Base-by-base conservation (phyloP, 2,329 filamentous ascomycete genomes). In the Xylariaceae sp. region DNA sequence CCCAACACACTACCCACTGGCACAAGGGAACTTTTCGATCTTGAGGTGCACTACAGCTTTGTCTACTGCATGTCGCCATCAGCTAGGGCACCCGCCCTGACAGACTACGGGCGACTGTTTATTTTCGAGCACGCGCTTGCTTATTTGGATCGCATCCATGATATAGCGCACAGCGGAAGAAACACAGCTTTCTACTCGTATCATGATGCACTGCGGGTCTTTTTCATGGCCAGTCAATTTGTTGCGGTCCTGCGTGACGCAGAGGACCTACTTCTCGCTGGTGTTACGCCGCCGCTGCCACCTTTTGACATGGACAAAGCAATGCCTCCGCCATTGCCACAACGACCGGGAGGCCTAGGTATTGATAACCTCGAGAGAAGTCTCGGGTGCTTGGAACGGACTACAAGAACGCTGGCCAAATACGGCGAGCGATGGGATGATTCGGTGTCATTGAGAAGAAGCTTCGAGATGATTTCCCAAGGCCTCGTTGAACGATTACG, bases 1-100 rank as follows among this genome's bases (percentile, higher is more conserved):
- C 89, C 91, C 0, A 74, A 78, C 30, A 81, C 80, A 2, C 80
- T 89, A 0, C 81, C 88, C 0, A 75, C 81, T 0, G 81, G 83
- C 21, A 86, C 92, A 58, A 82, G 86, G 32, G 82, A 88, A 41
- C 84, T 92, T 60, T 95, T 97, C 66, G 88, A 94, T 58, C 83
- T 96, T 13, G 94, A 99, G 68, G 74, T 95, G 35, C 82, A 93
- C 40, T 97, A 96, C 75, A 95, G 91, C 67, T 94, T 91, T 64
- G 88, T 96, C 20, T 91, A 97, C 70, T 89, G 93, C 52, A 81
- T 97, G 6, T 91, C 91, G 0, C 91, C 92, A 1, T 92, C 88
- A 29, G 84, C 86, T 1, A 81, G 88, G 39, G 85, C 89, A 3
- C 89, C 90, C 0, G 78, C 82, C 18, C 85, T 92, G 43, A 87